Conservation (phyloP, 2,329 filamentous ascomycete genomes). For the Rhynchosporium graminicola region DNA sequence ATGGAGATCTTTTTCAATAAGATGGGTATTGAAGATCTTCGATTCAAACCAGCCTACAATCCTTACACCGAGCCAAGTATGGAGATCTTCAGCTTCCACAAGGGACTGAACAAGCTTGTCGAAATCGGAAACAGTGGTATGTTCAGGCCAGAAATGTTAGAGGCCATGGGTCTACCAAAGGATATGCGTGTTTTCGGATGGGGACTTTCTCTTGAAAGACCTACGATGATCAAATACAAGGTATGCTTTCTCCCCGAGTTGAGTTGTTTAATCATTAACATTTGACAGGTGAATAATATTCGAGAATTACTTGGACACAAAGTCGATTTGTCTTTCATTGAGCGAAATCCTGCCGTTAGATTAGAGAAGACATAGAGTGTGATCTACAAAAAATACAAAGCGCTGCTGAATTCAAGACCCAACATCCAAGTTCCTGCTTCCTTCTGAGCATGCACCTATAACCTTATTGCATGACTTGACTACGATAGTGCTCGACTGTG, state of each 20-base stretch:
- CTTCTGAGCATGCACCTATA: too few relatives aligned
- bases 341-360: conserved; percentile 86
- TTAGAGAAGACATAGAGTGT: conserved; percentile 48
- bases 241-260: conserved; percentile 21
- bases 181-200: conserved; percentile 94
- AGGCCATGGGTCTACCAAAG: conserved; percentile 89
- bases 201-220: conserved; percentile 86
- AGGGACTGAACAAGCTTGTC: conserved; percentile 84
- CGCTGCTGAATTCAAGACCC: conserved; percentile 5
- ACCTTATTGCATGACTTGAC: too few relatives aligned
- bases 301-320: conserved; percentile 74
- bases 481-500: too few relatives aligned
- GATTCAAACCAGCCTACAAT: conserved; percentile 98
- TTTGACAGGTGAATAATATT: conserved; percentile 56
- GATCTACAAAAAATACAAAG: conserved; percentile 10
- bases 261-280: conserved; percentile 18
- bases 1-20: conserved; percentile 95
- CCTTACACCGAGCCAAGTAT: conserved; percentile 94
- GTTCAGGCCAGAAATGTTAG: conserved; percentile 97
- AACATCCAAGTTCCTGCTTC: too few relatives aligned
- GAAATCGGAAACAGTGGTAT: conserved; percentile 98
- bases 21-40: conserved; percentile 85
- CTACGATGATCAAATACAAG: conserved; percentile 70
- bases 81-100: conserved; percentile 97
- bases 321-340: conserved; percentile 90